Conservation (phyloP, 495 filamentous ascomycete species). For the Penicillium paradoxum region DNA sequence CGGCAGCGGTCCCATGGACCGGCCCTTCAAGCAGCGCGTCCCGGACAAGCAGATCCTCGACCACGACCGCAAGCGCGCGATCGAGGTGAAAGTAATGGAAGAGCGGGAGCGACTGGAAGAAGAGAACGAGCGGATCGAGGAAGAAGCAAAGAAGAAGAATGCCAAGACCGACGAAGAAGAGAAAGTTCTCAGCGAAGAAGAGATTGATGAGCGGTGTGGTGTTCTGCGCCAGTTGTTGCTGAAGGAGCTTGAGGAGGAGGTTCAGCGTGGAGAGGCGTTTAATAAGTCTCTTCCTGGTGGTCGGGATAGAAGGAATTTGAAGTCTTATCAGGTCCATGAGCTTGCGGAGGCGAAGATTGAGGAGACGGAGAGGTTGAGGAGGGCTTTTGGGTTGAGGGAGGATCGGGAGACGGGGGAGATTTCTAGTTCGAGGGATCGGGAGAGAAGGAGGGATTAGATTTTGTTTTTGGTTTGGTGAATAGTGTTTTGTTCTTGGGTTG, state of each 20-base stretch:
- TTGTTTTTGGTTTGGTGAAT: not conserved
- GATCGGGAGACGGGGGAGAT: conserved; percentile 86
- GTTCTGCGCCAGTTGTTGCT: conserved; percentile 22
- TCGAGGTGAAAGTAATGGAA: conserved; percentile 91
- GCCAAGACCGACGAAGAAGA: conserved; percentile 39
- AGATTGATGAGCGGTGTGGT: conserved; percentile 40
- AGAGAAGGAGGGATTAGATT: conserved; percentile 28
- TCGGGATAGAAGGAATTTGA: conserved; percentile 54
- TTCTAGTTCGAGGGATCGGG: conserved; percentile 44
- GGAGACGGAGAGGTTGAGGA: conserved; percentile 85
- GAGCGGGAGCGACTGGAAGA: conserved; percentile 86
- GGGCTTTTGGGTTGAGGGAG: conserved; percentile 81
- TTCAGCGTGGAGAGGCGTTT: conserved; percentile 3
- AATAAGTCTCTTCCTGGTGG: conserved; percentile 5
- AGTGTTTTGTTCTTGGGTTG: not conserved
- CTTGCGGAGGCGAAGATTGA: conserved; percentile 92
- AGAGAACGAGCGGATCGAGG: conserved; percentile 52
- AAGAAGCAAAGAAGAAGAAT: conserved; percentile 16
- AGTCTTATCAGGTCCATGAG: conserved; percentile 94
- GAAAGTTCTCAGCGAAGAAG: conserved; percentile 63
- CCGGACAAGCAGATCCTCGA: conserved; percentile 90
- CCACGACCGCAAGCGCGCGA: conserved; percentile 81
- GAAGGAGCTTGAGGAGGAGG: conserved; percentile 31
- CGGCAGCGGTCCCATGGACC: conserved; percentile 33
- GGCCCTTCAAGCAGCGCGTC: conserved; percentile 73